Percentiles rank a stretch among this genome's conserved stretches.
phyloP scores from a whole-genome alignment of 192 early-diverging fungal species.

The Radiomyces spectabilis region DNA sequence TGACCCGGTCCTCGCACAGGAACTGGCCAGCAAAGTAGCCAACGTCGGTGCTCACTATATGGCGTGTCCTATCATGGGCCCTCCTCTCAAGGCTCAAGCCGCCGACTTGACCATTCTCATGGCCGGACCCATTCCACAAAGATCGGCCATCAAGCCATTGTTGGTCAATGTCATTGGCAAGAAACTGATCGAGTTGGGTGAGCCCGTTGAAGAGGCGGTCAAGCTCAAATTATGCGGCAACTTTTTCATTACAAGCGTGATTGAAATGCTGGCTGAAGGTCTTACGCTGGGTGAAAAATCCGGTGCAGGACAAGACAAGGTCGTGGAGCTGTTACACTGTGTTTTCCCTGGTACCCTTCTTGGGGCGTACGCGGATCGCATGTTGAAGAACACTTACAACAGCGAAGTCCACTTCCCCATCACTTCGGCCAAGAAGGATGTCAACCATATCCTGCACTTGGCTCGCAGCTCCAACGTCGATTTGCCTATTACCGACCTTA shows the following conservation, averaged over 20 bases:
- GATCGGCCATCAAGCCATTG: constrained; percentile 28
- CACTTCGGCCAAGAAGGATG: constrained; percentile 35
- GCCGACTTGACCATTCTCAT: constrained; percentile 46
- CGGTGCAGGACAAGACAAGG: constrained; percentile 40
- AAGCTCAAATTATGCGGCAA: constrained; percentile 63
- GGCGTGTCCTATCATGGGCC: constrained; percentile 26
- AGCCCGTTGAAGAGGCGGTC: constrained; percentile 29
- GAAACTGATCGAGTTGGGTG: constrained; percentile 43
- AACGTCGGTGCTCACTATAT: constrained; percentile 15
- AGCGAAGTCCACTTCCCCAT: constrained; percentile 34
- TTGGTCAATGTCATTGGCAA: constrained; percentile 40
- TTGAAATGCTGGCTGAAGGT: constrained; percentile 60
- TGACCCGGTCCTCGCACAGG: constrained; percentile 29
- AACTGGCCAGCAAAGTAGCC: constrained; percentile 18
- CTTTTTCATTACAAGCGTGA: constrained; percentile 47
- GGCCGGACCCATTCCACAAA: constrained; percentile 35
- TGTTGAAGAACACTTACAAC: constrained; percentile 25
- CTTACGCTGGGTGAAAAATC: constrained; percentile 46
- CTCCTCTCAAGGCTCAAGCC: constrained; percentile 32
- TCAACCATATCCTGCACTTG: constrained; percentile 29
- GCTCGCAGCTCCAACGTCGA: constrained; percentile 24
- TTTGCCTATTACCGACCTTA: constrained; percentile 27
- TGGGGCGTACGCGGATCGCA: constrained; percentile 40
- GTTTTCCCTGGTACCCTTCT: constrained; percentile 41
- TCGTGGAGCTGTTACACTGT: constrained; percentile 41